phyloP scores from a whole-genome alignment of 768 basidiomycete species.

The Agaricus sinodeliciosus region DNA sequence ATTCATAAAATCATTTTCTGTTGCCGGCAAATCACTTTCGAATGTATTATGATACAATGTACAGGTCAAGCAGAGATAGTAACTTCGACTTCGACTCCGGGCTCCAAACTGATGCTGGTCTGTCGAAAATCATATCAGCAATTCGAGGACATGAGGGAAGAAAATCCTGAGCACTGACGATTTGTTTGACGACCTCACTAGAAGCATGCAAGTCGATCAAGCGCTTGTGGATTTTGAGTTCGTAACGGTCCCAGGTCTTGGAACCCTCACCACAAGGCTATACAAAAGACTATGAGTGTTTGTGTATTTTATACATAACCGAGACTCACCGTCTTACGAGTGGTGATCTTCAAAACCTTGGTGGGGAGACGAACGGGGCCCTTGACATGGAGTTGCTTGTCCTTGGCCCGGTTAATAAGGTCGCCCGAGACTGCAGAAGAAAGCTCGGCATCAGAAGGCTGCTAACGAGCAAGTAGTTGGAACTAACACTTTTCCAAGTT shows the following conservation, averaged over 20 bases:
- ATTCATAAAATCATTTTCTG: too few relatives aligned
- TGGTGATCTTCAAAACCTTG: constrained; percentile 98
- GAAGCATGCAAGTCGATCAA: constrained; percentile 98
- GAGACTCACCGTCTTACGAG: constrained; percentile 87
- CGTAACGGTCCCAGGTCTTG: constrained; percentile 99
- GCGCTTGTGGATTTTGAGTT: constrained; percentile 99
- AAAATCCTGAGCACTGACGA: constrained; percentile 53
- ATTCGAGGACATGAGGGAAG: neutral
- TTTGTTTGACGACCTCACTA: constrained; percentile 99
- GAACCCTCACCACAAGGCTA: constrained; percentile 99
- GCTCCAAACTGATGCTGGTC: constrained; percentile 98
- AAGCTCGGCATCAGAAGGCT: neutral
- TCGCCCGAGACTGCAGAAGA: constrained; percentile 77
- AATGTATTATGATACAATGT: constrained; percentile 2
- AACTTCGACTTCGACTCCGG: constrained; percentile 98
- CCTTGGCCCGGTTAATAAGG: constrained; percentile 98
- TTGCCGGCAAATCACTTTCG: neutral
- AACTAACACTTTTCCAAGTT: constrained; percentile 93
- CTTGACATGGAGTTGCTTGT: constrained; percentile 99
- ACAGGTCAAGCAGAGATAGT: constrained; percentile 73
- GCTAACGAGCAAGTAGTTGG: neutral
- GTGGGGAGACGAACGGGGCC: constrained; percentile 98
- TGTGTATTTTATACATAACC: neutral
- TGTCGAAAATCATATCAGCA: constrained; percentile 23
- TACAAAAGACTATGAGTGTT: constrained; percentile 2